phyloP scores from a whole-genome alignment of 1,139 yeast genomes.

The Candida gigantensis region DNA sequence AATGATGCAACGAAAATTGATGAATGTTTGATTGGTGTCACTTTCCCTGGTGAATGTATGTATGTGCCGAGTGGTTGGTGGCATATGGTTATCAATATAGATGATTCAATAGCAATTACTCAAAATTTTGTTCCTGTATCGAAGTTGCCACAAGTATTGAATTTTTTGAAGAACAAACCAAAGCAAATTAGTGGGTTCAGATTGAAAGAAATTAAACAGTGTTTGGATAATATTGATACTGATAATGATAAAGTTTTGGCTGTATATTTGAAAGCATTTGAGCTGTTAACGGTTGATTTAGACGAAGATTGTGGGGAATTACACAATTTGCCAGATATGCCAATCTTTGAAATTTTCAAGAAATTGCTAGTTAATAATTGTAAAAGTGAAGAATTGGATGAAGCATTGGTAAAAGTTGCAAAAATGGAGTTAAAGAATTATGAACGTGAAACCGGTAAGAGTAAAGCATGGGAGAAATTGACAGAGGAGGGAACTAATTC shows the following conservation, averaged over 20 bases:
- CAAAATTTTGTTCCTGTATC: slow-evolving; percentile 80
- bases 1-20: slow-evolving; percentile 53
- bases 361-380: slow-evolving; percentile 44
- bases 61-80: slow-evolving; percentile 96
- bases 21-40: slow-evolving; percentile 66
- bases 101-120: slow-evolving; percentile 78
- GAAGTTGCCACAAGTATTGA: slow-evolving; percentile 58
- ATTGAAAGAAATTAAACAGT: slow-evolving; percentile 47
- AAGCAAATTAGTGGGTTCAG: slow-evolving; percentile 82
- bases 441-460: slow-evolving; percentile 20
- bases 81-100: slow-evolving; percentile 86
- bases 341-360: slow-evolving; percentile 58
- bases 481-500: slow-evolving; percentile 15
- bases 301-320: slow-evolving; percentile 50
- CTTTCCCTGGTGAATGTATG: slow-evolving; percentile 82
- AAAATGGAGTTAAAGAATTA: slow-evolving; percentile 17
- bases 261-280: slow-evolving; percentile 22
- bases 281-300: slow-evolving; percentile 22
- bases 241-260: slow-evolving; percentile 15
- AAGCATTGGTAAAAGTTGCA: slow-evolving; percentile 33
- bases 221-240: slow-evolving; percentile 25
- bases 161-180: slow-evolving; percentile 65
- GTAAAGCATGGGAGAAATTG: slow-evolving; percentile 27
- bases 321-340: slow-evolving; percentile 43
- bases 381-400: slow-evolving; percentile 27